Conservation (phyloP, 2,329 filamentous ascomycete genomes). For the Talaromyces pinophilus region DNA sequence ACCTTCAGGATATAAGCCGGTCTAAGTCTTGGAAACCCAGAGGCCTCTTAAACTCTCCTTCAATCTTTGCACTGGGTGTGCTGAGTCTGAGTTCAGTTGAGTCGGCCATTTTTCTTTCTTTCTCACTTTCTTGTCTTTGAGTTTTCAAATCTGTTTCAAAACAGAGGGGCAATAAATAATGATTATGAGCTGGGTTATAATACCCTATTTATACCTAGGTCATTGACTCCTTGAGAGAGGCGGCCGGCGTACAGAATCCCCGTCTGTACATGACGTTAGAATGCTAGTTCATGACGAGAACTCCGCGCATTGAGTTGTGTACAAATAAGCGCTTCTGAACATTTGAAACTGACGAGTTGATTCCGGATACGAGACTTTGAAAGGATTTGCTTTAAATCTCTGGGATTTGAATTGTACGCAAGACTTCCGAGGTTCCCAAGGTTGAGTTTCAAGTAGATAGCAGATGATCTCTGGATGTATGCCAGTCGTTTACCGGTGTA, state of each 20-base stretch:
- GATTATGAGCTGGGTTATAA: neutral
- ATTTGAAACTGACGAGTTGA: too few relatives aligned
- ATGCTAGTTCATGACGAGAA: neutral
- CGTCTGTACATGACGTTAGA: neutral
- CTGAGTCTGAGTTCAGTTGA: neutral
- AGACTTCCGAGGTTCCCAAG: too few relatives aligned
- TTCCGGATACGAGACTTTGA: too few relatives aligned
- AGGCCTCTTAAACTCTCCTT: neutral
- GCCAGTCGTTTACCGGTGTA: too few relatives aligned
- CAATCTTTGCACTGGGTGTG: neutral
- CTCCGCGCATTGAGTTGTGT: neutral
- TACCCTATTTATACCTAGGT: neutral
- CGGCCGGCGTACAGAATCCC: neutral
- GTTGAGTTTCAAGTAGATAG: too few relatives aligned
- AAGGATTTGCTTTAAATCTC: too few relatives aligned
- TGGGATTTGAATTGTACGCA: too few relatives aligned
- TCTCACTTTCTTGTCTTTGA: neutral
- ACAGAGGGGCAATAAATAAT: neutral
- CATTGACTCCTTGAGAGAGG: neutral
- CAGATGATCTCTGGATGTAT: too few relatives aligned
- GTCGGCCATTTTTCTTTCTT: neutral
- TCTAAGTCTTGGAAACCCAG: neutral
- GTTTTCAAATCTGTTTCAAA: neutral
- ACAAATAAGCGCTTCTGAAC: neutral
- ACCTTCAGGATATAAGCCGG: neutral